Conservation (phyloP, 1,284 basidiomycete species). For the Leccinum angustisporum region DNA sequence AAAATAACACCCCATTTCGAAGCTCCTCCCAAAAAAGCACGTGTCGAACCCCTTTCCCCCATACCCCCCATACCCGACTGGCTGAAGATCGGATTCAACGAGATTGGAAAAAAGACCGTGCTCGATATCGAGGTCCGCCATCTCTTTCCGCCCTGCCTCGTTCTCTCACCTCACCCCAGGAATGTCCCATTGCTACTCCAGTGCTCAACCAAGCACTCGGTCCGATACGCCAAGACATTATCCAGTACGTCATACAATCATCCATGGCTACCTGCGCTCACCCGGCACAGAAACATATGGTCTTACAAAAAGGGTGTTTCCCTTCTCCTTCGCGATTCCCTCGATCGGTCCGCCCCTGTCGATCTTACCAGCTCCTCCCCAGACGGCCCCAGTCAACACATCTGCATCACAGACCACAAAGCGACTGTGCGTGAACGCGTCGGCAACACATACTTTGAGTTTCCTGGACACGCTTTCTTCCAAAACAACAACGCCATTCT, state of each 20-base stretch:
- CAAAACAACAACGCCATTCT: conserved; percentile 98
- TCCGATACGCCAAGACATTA: conserved; percentile 64
- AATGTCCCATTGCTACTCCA: conserved; percentile 90
- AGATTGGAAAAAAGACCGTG: conserved; percentile 72
- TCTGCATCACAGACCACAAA: conserved; percentile 85
- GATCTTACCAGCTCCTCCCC: conserved; percentile 12
- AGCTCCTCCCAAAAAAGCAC: conserved; percentile 60
- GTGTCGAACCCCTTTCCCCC: conserved; percentile 35
- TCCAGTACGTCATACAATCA: conserved; percentile 50
- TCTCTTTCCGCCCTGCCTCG: background rate
- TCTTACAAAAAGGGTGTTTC: conserved; percentile 90
- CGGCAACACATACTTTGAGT: conserved; percentile 82
- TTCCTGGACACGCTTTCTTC: conserved; percentile 90
- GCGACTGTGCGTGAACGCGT: conserved; percentile 83
- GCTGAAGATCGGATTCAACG: conserved; percentile 90
- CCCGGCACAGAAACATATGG: conserved; percentile 64
- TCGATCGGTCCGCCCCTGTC: conserved; percentile 38
- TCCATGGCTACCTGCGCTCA: conserved; percentile 6
- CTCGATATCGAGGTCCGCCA: conserved; percentile 88
- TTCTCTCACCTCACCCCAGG: conserved; percentile 43
- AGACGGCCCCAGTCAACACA: conserved; percentile 50
- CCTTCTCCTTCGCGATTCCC: conserved; percentile 87
- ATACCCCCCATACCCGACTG: conserved; percentile 49
- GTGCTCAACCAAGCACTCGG: conserved; percentile 75
- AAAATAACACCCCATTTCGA: conserved; percentile 99